phyloP scores from a whole-genome alignment of 2,329 filamentous ascomycete genomes.

The Didymella sp. region DNA sequence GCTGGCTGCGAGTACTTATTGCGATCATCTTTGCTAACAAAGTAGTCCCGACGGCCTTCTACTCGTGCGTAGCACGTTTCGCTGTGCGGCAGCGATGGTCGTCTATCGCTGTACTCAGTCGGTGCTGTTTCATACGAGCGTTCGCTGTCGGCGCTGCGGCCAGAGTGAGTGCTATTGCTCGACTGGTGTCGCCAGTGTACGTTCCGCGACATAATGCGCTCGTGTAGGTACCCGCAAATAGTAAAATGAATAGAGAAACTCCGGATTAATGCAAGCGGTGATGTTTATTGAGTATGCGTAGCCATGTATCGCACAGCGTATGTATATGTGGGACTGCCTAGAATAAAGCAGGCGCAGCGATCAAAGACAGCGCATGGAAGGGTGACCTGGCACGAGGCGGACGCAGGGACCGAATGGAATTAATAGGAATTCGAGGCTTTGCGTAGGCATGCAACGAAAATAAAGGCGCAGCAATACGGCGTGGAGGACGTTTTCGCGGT shows the following conservation, averaged over 20 bases:
- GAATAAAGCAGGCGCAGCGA: slow-evolving; percentile 31
- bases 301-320: slow-evolving; percentile 30
- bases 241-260: slow-evolving; percentile 19
- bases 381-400: slow-evolving; percentile 39
- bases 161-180: slow-evolving; percentile 42
- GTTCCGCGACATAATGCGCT: slow-evolving; percentile 41
- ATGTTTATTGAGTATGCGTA: slow-evolving; percentile 22
- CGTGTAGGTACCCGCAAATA: slow-evolving; percentile 20
- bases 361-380: slow-evolving; percentile 34
- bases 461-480: slow-evolving; percentile 31
- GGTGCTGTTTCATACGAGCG: slow-evolving; percentile 46
- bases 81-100: slow-evolving; percentile 38
- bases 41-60: slow-evolving; percentile 39
- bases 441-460: slow-evolving; percentile 25
- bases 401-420: slow-evolving; percentile 28
- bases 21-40: slow-evolving; percentile 22
- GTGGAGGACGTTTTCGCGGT: slow-evolving; percentile 22
- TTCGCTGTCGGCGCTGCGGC: slow-evolving; percentile 41
- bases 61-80: slow-evolving; percentile 43
- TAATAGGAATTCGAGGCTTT: slow-evolving; percentile 27
- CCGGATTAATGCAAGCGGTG: slow-evolving; percentile 16
- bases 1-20: slow-evolving; percentile 29
- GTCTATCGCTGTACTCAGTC: slow-evolving; percentile 44
- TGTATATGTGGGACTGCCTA: slow-evolving; percentile 30
- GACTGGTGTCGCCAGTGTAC: slow-evolving; percentile 45